Percentiles rank a stretch among this genome's conserved stretches.
Conservation (phyloP, 1,284 basidiomycete species). For the Leccinum discolor region DNA sequence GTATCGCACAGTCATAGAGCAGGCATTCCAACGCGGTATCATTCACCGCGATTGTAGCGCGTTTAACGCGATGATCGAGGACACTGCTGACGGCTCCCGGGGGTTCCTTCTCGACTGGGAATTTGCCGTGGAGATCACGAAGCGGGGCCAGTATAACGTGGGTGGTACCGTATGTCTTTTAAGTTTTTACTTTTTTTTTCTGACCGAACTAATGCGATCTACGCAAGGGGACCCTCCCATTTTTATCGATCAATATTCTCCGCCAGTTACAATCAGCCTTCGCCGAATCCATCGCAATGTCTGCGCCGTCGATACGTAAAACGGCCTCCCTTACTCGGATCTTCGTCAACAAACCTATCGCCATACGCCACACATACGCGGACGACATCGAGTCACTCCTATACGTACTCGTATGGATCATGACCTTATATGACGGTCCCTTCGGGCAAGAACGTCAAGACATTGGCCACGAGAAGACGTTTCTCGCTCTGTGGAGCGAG, state of each 20-base stretch:
- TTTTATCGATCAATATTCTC: not conserved
- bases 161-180: not conserved
- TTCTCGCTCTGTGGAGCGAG: not conserved
- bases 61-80: not conserved
- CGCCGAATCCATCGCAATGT: not conserved
- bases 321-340: not conserved
- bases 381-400: not conserved
- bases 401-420: not conserved
- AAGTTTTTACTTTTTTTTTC: not conserved
- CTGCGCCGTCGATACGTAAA: not conserved
- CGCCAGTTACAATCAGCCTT: not conserved
- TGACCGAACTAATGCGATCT: not conserved
- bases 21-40: not conserved
- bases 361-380: not conserved
- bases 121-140: not conserved
- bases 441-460: not conserved
- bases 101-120: not conserved
- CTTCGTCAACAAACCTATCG: not conserved
- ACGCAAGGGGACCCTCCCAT: not conserved
- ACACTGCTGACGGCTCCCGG: not conserved
- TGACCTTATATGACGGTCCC: not conserved
- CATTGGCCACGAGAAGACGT: not conserved
- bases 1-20: not conserved
- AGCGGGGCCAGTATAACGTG: not conserved
- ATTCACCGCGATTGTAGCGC: not conserved